phyloP scores from a whole-genome alignment of 2,329 filamentous ascomycete species.

The Penicillium frequentans region DNA sequence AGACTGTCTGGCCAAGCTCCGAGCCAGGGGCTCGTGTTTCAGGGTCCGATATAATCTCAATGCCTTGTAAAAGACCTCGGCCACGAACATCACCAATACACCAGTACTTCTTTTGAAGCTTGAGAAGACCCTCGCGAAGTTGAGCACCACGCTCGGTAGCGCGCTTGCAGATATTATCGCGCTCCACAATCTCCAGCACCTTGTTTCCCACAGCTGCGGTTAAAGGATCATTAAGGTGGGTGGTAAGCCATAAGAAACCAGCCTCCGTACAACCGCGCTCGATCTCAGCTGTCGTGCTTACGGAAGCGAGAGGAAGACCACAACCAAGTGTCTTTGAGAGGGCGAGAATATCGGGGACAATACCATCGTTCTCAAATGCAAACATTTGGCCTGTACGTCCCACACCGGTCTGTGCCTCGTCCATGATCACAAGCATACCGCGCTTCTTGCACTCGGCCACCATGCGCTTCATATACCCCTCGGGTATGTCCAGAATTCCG shows the following conservation, averaged over 20 bases:
- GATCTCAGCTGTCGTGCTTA: conserved; percentile 57
- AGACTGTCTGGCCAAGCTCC: conserved; percentile 51
- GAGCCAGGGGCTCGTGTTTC: conserved; percentile 49
- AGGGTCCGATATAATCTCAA: conserved; percentile 58
- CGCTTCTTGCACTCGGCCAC: conserved; percentile 55
- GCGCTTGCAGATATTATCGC: conserved; percentile 43
- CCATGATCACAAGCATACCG: conserved; percentile 59
- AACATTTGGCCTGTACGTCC: conserved; percentile 60
- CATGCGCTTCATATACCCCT: conserved; percentile 59
- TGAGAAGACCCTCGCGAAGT: conserved; percentile 50
- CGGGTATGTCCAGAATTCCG: conserved; percentile 61
- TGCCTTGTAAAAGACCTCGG: conserved; percentile 57
- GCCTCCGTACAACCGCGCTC: conserved; percentile 49
- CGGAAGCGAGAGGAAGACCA: conserved; percentile 59
- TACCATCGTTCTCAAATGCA: conserved; percentile 53
- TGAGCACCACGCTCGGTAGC: conserved; percentile 4
- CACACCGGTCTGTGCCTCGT: conserved; percentile 62
- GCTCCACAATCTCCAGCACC: conserved; percentile 62
- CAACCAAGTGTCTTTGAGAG: conserved; percentile 63
- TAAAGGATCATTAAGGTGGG: conserved; percentile 63
- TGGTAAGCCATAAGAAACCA: conserved; percentile 60
- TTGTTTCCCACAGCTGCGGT: conserved; percentile 62
- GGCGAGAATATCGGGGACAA: conserved; percentile 60
- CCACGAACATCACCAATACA: conserved; percentile 65
- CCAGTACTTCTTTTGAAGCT: conserved; percentile 53